phyloP scores from a whole-genome alignment of 202 grass and related monocot species.

The Panicum virgatum region DNA sequence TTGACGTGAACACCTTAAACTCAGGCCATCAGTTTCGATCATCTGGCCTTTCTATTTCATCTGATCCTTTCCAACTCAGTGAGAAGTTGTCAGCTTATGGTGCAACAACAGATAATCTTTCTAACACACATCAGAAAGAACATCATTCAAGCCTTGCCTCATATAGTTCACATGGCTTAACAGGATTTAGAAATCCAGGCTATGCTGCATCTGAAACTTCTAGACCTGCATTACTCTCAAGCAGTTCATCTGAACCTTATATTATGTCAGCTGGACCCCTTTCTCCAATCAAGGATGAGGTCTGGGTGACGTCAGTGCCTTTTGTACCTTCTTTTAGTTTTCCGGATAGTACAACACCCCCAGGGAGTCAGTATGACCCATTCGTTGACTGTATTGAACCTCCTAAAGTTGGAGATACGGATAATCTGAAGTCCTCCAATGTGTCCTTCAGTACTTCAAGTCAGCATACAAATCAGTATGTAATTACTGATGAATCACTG shows the following conservation, averaged over 20 bases:
- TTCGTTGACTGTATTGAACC: conserved; percentile 50
- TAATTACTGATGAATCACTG: conserved; percentile 26
- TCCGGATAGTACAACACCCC: conserved; percentile 37
- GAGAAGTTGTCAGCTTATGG: conserved; percentile 40
- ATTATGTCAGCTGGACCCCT: background rate
- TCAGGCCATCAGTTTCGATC: conserved; percentile 19
- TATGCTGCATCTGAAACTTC: conserved; percentile 36
- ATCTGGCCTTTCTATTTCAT: conserved; percentile 20
- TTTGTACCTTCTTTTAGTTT: conserved; percentile 61
- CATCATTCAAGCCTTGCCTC: conserved; percentile 15
- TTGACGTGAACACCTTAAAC: conserved; percentile 6
- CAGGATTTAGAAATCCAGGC: conserved; percentile 40
- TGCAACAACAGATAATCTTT: conserved; percentile 36
- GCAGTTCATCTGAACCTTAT: conserved; percentile 31
- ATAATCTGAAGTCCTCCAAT: conserved; percentile 44
- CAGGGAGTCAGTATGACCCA: conserved; percentile 47
- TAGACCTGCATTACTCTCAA: conserved; percentile 30
- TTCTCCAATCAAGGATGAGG: conserved; percentile 51
- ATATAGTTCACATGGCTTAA: conserved; percentile 36
- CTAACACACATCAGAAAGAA: conserved; percentile 28
- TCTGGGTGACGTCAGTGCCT: conserved; percentile 70
- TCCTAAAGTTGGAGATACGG: conserved; percentile 40
- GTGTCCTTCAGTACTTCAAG: conserved; percentile 31
- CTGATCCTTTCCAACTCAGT: conserved; percentile 23
- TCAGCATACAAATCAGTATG: conserved; percentile 45